Evolutionary conservation across 2,329 filamentous ascomycete genomes (phyloP), one percentile per base, ranked within the genome.

Genomic region (Biscogniauxia sp.): DNA sequence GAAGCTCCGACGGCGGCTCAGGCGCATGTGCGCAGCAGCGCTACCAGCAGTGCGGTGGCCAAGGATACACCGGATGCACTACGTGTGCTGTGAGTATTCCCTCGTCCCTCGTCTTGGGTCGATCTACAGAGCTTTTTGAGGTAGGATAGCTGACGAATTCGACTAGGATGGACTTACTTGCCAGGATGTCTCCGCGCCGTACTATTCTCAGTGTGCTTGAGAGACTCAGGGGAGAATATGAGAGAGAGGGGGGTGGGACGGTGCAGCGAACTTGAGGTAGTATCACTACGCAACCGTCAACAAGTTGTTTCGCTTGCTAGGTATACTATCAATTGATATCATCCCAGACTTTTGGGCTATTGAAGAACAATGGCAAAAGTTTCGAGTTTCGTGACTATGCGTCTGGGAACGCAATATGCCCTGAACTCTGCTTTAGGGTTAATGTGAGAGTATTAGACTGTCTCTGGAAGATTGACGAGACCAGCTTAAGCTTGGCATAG

Each of bases 41-140:
- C 56, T 79, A 70, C 41, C 70, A 72, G 56, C 77, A 80, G 60
- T 79, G 78, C 53, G 77, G 78, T 20, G 78, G 78, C 0, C 69
- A 69, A 15, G 76, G 75, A 0, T 80, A 76, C 54, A 76, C 74
- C 0, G 78, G 77, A 1, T 79, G 77, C 70, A 78, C 77, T 1
- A 70, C 62, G 9, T 80, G 77, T 53, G 75, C 69, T 45, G 74
- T 75, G 66, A 73, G 74, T 70, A 53, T 53, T 11, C n/a, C 17
- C 20, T 17, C 5, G 11, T 45, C 37, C 9, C 20, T 26, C 9
- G 20, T 9, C 17, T 20, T 20, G 26, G 5, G 17, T 45, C n/a
- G 9, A 23, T 41, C n/a, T 32, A 13, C 25, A n/a, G n/a, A n/a
- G n/a, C n/a, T n/a, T 3, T 13, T 13, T 9, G 17, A 11, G 7